Evolutionary conservation across 805 yeast genomes (phyloP), one percentile per base, ranked within the genome.

Genomic region (Candida corydali): DNA sequence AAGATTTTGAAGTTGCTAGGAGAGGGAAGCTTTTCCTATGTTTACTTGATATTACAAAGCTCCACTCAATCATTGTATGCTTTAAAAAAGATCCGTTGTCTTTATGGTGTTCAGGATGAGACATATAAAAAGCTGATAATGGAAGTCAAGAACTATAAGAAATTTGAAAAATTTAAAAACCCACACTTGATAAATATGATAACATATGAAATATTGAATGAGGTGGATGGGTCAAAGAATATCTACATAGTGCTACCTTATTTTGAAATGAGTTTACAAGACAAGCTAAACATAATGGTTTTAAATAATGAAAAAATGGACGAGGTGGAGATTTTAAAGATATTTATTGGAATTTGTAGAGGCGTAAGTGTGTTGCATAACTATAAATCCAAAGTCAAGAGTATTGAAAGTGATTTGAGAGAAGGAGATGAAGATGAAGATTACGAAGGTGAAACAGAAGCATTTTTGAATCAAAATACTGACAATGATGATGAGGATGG

Each of bases 21-120:
- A 8, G 97, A 88, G 62, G 95, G 95, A 2, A 94, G 93, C 10
- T 84, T 83, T 53, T 81, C 95, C 0, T 87, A 83, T 48, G 95
- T 86, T 7, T 89, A 89, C 52, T 64, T 87, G 16, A 95, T 88
- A 3, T 69, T 77, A 11, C 55, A 54, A 44, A 64, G 67, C 29
- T 56, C 66, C 17, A 24, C 32, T 19, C 63, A 70, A 23, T 55
- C 60, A 12, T 38, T 57, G 28, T 85, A 77, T 51, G 96, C 96
- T 3, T 63, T 89, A 52, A 89, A 89, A 64, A 84, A 85, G 63
- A 85, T 87, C 37, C 67, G 89, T 42, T 88, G 96, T 57, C 88
- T 95, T 2, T 85, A 81, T 59, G 96, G 96, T 1, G 73, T 83
- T 32, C 85, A 80, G 51, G 81, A 82, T 48, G 79, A 87, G 37